Evolutionary conservation across 78 protist species (phyloP), one percentile per base, ranked within the genome.

Genomic region (Pelomyxa schiedti): DNA sequence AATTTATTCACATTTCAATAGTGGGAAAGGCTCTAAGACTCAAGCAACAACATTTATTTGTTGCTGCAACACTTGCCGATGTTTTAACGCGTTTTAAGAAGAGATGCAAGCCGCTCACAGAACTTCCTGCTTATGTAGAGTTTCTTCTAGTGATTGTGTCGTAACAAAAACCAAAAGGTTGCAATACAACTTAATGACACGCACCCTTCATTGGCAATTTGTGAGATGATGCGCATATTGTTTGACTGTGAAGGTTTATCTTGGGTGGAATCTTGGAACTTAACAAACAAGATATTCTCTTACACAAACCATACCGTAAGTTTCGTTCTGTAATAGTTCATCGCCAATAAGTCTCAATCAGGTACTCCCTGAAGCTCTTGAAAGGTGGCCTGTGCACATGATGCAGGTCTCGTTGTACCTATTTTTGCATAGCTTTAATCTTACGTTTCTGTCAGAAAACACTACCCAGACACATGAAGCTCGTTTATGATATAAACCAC

Each of bases 221-320:
- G 82, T 36, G 95, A 91, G 66, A 53, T 86, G 40, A 72, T 94
- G 94, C 88, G 97, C 75, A 58, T 94, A 1, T 74, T 95, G 4
- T 22, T 93, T 24, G 98, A 95, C 68, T 81, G 79, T 35, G 88
- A 90, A 63, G 53, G 42, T 28, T 8, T 90, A 26, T 28, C 40
- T 8, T 95, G 90, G 86, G 92, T 86, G 24, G 83, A 39, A 24
- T 94, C 98, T 1, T 93, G 94, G 93, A 83, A 69, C 39, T 79
- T 95, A 53, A 47, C 69, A 52, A 38, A 65, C 0, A 79, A 80
- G 24, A 75, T 74, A 4, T 90, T 90, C 43, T 81, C 88, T n/a
- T 95, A 86, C 90, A 95, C 98, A 67, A 95, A 95, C 84, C 98
- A 95, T 83, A 92, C 97, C 7, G n/a, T n/a, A n/a, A n/a, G n/a